Percentiles rank a stretch among this genome's conserved stretches.
These are phyloP conservation scores for Plasmodium sp. DNA, from an alignment of 169 alveolate genomes.

Conservation along the genomic window DNA sequence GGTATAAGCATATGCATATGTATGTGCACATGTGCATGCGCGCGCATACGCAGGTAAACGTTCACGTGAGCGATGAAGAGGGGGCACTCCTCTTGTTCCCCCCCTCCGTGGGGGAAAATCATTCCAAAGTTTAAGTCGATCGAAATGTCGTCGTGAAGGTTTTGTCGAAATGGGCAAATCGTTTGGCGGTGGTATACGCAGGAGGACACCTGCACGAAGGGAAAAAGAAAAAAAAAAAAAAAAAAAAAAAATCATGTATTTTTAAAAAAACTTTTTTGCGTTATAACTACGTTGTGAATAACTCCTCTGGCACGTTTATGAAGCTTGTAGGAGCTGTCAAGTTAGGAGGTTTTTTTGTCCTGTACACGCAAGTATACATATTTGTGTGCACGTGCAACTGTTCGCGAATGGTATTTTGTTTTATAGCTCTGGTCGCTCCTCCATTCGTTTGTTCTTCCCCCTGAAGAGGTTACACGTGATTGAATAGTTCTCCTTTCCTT, in stretches of 20 bases:
- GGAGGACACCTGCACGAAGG: background rate
- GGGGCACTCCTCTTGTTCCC: background rate
- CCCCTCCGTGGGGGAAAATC: background rate
- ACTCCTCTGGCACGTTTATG: background rate
- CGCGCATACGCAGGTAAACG: background rate
- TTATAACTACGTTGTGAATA: background rate
- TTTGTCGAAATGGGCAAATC: background rate
- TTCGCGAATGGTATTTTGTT: background rate
- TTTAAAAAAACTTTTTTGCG: background rate
- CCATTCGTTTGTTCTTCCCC: background rate
- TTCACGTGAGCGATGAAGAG: background rate
- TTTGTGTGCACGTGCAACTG: background rate
- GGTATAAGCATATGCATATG: background rate
- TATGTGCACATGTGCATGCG: background rate
- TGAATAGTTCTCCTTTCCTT: background rate
- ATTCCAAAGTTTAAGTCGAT: background rate
- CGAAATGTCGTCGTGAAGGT: background rate
- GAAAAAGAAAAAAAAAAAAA: background rate
- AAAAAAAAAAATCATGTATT: background rate
- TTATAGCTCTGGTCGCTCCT: background rate
- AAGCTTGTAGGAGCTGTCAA: background rate
- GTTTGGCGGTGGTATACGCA: background rate
- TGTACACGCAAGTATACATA: background rate
- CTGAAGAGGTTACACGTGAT: background rate
- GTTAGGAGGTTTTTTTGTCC: background rate